Percentiles rank a stretch among this genome's conserved stretches.
phyloP scores from a whole-genome alignment of 768 basidiomycete species.

The Xerocomus brunneocitrinus region DNA sequence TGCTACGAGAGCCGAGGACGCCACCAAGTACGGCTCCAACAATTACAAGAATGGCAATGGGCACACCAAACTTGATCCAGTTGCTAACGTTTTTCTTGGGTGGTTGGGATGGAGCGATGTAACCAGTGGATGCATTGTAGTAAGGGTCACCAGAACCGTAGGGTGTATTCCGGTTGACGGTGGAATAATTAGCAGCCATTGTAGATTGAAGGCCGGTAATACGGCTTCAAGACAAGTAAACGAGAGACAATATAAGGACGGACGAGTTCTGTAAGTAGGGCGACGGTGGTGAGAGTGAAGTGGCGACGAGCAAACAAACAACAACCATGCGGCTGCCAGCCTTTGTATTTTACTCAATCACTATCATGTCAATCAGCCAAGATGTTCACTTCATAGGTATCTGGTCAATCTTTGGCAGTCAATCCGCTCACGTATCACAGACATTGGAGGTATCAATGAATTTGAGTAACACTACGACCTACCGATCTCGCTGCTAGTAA shows the following conservation, averaged over 20 bases:
- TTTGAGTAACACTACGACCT: not conserved
- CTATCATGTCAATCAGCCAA: conserved; percentile 1
- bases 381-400: conserved; percentile 32
- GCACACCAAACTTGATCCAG: conserved; percentile 76
- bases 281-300: conserved; percentile 2
- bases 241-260: conserved; percentile 18
- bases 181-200: conserved; percentile 40
- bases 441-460: conserved; percentile 35
- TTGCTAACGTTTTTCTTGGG: conserved; percentile 54
- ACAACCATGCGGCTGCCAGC: not conserved
- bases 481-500: conserved; percentile 31
- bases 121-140: conserved; percentile 68
- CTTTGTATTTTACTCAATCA: not conserved
- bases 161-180: conserved; percentile 35
- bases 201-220: conserved; percentile 17
- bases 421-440: conserved; percentile 18
- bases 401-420: not conserved
- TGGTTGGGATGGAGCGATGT: conserved; percentile 46
- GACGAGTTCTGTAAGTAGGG: conserved; percentile 2
- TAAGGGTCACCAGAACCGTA: conserved; percentile 64
- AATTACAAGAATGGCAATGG: conserved; percentile 59
- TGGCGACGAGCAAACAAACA: not conserved
- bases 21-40: conserved; percentile 71
- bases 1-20: conserved; percentile 64
- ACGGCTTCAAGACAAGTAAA: conserved; percentile 16